These are phyloP conservation scores for Gloeostereum incarnatum DNA, from an alignment of 768 basidiomycete species.

Conservation along the genomic window DNA sequence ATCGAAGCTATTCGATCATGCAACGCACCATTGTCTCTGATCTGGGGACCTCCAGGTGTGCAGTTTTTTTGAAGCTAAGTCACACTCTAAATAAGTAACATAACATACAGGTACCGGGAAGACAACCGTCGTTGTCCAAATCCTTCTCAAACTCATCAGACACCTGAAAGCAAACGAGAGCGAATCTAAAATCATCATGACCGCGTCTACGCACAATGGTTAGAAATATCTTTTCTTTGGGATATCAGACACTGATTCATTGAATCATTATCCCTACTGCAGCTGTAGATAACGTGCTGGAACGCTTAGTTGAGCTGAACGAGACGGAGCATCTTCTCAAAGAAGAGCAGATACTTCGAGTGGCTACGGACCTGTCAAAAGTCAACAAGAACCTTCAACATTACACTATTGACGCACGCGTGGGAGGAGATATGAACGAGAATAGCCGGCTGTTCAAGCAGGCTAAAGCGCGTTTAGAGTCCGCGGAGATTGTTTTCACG, in stretches of 20 bases:
- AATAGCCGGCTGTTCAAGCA: conserved; percentile 47
- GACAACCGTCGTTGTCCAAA: conserved; percentile 60
- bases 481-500: conserved; percentile 50
- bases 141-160: conserved; percentile 32
- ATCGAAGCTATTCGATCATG: conserved; percentile 36
- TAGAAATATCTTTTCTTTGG: conserved; percentile 1
- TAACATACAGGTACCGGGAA: conserved; percentile 54
- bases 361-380: conserved; percentile 56
- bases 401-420: conserved; percentile 55
- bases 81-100: not conserved
- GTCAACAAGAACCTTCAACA: conserved; percentile 48
- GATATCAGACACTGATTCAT: not conserved
- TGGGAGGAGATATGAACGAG: conserved; percentile 56
- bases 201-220: conserved; percentile 67
- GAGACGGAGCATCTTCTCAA: conserved; percentile 28
- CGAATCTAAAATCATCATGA: conserved; percentile 50
- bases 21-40: conserved; percentile 36
- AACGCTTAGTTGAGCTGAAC: conserved; percentile 49
- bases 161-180: conserved; percentile 14
- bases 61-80: not conserved
- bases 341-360: conserved; percentile 54
- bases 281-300: conserved; percentile 67
- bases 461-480: conserved; percentile 48
- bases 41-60: conserved; percentile 72
- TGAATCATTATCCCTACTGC: not conserved